Percentiles rank a stretch among this genome's conserved stretches.
phyloP scores from a whole-genome alignment of 192 early-diverging fungal genomes.

The Polychytrium aggregatum region DNA sequence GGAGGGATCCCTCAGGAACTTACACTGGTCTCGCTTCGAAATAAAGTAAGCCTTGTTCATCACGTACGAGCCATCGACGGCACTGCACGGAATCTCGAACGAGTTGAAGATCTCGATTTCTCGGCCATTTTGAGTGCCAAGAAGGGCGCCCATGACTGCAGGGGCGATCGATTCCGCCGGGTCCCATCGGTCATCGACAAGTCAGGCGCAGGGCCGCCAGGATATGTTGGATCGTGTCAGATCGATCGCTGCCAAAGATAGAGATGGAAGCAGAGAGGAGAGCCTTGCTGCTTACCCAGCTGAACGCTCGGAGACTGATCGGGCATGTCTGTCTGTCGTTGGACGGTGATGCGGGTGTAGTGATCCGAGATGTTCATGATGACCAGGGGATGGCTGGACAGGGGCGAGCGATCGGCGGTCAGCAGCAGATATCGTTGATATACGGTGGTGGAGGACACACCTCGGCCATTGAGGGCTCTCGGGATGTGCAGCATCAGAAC shows the following conservation, averaged over 20 bases:
- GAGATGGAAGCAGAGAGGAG: no score
- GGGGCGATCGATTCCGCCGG: neutral
- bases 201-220: no score
- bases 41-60: constrained; percentile 55
- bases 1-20: no score
- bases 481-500: no score
- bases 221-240: no score
- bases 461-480: neutral
- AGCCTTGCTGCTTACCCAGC: no score
- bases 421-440: neutral
- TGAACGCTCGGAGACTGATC: no score
- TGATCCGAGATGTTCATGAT: constrained; percentile 83
- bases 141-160: constrained; percentile 60
- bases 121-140: constrained; percentile 65
- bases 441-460: neutral
- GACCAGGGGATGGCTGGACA: constrained; percentile 70
- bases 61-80: constrained; percentile 24
- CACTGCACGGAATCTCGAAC: constrained; percentile 52
- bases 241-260: no score
- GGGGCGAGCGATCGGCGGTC: neutral
- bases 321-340: constrained; percentile 20
- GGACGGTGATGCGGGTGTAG: constrained; percentile 60
- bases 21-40: constrained; percentile 71
- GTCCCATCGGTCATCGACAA: no score
- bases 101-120: constrained; percentile 81